Evolutionary conservation across 257 asterid species (phyloP), one percentile per base, ranked within the genome.

Genomic region (Solanum verrucosum): DNA sequence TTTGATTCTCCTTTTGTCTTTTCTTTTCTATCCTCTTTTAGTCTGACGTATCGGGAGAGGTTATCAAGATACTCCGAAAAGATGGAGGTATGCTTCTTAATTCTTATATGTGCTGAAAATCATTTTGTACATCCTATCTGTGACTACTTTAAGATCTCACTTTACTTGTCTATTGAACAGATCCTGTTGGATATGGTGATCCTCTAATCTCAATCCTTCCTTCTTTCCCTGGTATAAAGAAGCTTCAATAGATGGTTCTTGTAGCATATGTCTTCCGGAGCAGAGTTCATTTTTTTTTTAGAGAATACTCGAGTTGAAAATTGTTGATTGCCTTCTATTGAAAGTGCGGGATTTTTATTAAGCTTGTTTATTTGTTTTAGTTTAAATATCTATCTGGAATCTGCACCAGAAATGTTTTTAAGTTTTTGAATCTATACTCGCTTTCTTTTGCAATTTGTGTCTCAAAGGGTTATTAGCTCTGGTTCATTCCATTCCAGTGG

Each of bases 161-260:
- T 46, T 77, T 71, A 46, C 83, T 40, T 86, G 59, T 16, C 77
- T 34, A 83, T 25, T 60, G 77, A 21, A 89, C 94, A 96, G 99
- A 93, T 27, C 95, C 94, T 5, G 97, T 96, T 85, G 99, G 98
- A 16, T 96, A 96, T 56, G 98, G 95, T 1, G 99, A 96, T 72
- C 93, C 96, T 83, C 95, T 96, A 49, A 93, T 96, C 33, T 95
- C 98, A 25, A 63, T 96, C 84, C 96, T 94, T 83, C 99, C 99
- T 90, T 95, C 96, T 8, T 95, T 96, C 92, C 98, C 98, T n/a
- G 98, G 99, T 70, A 94, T 96, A 82, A 92, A 92, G 93, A 94
- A 49, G 86, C 86, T 82, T 82, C 86, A 82, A 49, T 82, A 82
- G 85, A 82, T 49, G 29, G 67, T 49, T 82, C 68, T 82, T 5